Evolutionary conservation across 2,329 filamentous ascomycete species (phyloP), one percentile per base, ranked within the genome.

Genomic region (Calonectria leucothoes): DNA sequence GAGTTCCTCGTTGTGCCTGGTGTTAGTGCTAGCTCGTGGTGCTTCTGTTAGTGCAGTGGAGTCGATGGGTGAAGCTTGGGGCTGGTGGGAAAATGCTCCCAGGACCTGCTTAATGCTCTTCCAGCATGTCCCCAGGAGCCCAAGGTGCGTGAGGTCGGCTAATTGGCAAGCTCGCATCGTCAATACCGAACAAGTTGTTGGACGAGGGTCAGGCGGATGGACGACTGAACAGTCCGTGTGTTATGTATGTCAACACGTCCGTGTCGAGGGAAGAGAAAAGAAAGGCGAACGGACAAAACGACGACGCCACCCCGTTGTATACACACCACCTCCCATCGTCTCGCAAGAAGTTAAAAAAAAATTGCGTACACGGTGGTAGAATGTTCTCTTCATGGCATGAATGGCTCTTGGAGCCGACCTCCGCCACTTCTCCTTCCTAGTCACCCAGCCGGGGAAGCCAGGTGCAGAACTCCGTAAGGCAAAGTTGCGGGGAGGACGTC

Each of bases 91-190:
- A 45, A 45, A 45, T 23, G 42, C n/a, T 37, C 48, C 68, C 37
- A 49, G 42, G 20, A 25, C 55, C 37, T 35, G 42, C 23, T 61
- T 35, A 55, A 37, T 33, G 51, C 37, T 25, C 49, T 52, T 48
- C 42, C 55, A 59, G 69, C 69, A 63, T 71, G 61, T 64, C 37
- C 65, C 65, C 70, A 52, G 64, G 27, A 55, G 55, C 11, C 4
- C 15, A 39, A 42, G 23, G 48, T 37, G 23, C 64, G 20, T 59
- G 52, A 35, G 35, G 17, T 12, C 31, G 55, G 25, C 42, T 31
- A 27, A 70, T 31, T 59, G 37, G 20, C 37, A 49, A 7, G 49
- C 33, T 64, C 65, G 29, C 52, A 68, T 64, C 20, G 39, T 33
- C 29, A 68, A 57, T 27, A 23, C 57, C 39, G 29, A 31, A 12